These are phyloP conservation scores for Sporothrix sp. DNA, from an alignment of 2,329 filamentous ascomycete genomes.

Conservation along the genomic window DNA sequence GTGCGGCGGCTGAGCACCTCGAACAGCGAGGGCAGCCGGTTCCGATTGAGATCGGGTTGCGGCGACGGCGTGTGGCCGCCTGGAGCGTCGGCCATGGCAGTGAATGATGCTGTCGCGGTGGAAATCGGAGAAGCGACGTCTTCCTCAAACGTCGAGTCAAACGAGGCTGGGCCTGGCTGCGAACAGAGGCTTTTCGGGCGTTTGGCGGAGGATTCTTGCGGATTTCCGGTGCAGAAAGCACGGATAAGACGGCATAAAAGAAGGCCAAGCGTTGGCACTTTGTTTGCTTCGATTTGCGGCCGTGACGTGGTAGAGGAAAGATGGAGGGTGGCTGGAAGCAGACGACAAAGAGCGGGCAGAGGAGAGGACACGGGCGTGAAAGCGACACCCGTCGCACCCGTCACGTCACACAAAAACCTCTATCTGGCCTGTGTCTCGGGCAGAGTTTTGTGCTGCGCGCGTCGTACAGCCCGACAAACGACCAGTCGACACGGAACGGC, in stretches of 20 bases:
- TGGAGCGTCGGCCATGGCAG: conserved; percentile 28
- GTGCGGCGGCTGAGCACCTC: conserved; percentile 92
- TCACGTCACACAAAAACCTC: too few species aligned
- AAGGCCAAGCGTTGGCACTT: too few species aligned
- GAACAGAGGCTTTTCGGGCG: not conserved
- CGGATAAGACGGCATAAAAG: too few species aligned
- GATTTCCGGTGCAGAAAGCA: too few species aligned
- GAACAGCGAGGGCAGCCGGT: conserved; percentile 85
- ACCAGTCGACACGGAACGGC: not conserved
- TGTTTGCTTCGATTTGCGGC: too few species aligned
- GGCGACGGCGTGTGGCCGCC: conserved; percentile 38
- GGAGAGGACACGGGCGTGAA: too few species aligned
- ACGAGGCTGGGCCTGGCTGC: not conserved
- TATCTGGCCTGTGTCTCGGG: not conserved
- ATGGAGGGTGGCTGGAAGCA: not conserved
- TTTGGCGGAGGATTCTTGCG: too few species aligned
- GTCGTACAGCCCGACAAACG: not conserved
- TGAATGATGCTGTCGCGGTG: not conserved
- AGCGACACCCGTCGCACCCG: too few species aligned
- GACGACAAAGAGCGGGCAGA: not conserved
- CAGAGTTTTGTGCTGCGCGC: not conserved
- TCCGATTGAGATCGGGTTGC: conserved; percentile 54
- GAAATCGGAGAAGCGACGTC: not conserved
- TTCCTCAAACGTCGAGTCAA: not conserved
- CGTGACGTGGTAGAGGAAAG: not conserved